Conservation (phyloP, 2,329 filamentous ascomycete genomes). For the Penicillium hesseltinei region DNA sequence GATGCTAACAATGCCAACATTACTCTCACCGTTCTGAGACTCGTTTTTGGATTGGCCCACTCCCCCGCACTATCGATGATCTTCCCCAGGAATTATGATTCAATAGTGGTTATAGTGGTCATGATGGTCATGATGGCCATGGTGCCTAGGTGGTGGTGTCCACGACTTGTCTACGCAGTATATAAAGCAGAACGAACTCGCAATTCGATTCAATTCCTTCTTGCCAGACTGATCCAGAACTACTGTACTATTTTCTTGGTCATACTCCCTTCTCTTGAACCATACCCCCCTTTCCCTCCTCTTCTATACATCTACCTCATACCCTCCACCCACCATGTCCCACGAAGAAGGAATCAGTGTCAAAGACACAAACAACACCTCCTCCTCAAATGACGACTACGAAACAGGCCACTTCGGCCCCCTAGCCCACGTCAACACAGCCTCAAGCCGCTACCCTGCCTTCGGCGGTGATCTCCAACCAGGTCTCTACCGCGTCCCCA, state of each 20-base stretch:
- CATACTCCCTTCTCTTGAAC: too few relatives aligned
- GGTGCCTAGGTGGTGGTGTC: too few relatives aligned
- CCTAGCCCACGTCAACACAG: constrained; percentile 45
- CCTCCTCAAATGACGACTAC: neutral
- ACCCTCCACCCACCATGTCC: too few relatives aligned
- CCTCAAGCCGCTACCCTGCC: constrained; percentile 49
- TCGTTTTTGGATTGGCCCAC: neutral
- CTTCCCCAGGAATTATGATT: neutral
- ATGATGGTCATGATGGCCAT: neutral
- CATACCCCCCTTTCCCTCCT: too few relatives aligned
- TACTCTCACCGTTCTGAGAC: neutral
- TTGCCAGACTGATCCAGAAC: too few relatives aligned
- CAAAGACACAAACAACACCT: too few relatives aligned
- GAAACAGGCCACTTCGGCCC: constrained; percentile 34
- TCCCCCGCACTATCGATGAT: constrained; percentile 1
- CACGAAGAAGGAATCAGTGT: too few relatives aligned
- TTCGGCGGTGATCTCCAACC: constrained; percentile 69
- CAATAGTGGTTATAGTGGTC: neutral
- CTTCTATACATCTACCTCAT: too few relatives aligned
- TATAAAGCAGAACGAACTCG: too few relatives aligned
- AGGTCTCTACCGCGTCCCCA: constrained; percentile 59
- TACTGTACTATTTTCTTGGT: too few relatives aligned
- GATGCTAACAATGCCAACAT: neutral
- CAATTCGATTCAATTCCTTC: too few relatives aligned
- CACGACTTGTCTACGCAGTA: too few relatives aligned